Base-by-base conservation (phyloP, 2,329 filamentous ascomycete species). In the Verticillium longisporum region DNA sequence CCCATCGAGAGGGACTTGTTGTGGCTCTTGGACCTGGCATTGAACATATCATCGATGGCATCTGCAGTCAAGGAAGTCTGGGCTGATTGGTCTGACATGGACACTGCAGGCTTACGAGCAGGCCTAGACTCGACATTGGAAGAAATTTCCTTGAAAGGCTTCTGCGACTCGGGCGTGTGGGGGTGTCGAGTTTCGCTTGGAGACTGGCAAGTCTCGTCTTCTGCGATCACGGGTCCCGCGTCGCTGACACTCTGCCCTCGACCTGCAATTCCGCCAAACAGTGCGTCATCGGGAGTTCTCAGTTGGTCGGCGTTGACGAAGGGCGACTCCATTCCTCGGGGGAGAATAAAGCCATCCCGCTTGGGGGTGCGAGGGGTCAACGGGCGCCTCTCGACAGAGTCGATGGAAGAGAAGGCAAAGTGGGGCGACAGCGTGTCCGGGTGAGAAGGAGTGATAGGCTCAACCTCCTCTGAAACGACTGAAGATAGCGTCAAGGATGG, bases 1-100 rank as follows among this genome's bases (percentile, higher is more conserved):
- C 66, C 67, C 45, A 74, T 59, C 3, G 78, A 79, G 15, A 72
- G 63, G n/a, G 70, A 73, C 69, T 75, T 75, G 55, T 71, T 70
- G 14, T 75, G 72, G 13, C 66, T 61, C 31, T 68, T 69, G 45
- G 63, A 63, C 67, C 84, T 86, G 60, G 81, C 80, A 66, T 83
- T 82, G 61, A 96, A 75, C 69, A 97, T 81, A 60, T 86, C 83
- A 66, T 97, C 92, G 65, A 97, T 91, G 61, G 89, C 87, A 57
- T 89, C 85, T 0, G 90, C 85, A n/a, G 92, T 96, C 34, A 97
- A 79, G 45, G 88, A 82, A 31, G 93, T 97, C 75, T 97, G 94
- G 14, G 90, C 89, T 59, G 88, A 85, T 66, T 89, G 88, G 68
- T 96, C 91, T 21, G 80, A 77, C 63, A 82, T 88, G 60, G 76